Conservation (phyloP, 2,329 filamentous ascomycete species). For the Xylariaceae sp. region DNA sequence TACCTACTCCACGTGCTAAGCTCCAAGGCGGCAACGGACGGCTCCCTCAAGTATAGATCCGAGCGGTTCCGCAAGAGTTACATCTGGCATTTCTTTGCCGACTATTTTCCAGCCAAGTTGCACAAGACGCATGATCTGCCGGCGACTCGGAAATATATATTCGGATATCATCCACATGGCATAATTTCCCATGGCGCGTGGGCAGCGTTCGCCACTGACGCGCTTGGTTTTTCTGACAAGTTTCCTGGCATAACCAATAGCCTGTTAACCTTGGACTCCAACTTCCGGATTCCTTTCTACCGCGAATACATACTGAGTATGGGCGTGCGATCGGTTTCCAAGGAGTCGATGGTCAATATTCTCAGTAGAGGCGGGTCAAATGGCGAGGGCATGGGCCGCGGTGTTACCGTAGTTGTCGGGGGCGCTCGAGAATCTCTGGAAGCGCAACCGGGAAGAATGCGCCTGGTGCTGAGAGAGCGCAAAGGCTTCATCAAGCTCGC, state of each 20-base stretch:
- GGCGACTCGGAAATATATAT: slow-evolving; percentile 85
- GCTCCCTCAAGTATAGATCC: slow-evolving; percentile 69
- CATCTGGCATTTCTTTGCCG: slow-evolving; percentile 84
- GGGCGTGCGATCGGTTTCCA: slow-evolving; percentile 83
- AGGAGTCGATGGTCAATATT: slow-evolving; percentile 86
- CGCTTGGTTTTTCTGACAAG: slow-evolving; percentile 76
- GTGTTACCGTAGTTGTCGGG: slow-evolving; percentile 91
- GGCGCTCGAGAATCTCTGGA: slow-evolving; percentile 90
- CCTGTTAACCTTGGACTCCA: slow-evolving; percentile 87
- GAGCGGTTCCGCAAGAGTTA: slow-evolving; percentile 67
- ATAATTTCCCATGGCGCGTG: slow-evolving; percentile 98
- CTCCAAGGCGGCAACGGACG: slow-evolving; percentile 72
- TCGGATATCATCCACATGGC: slow-evolving; percentile 95
- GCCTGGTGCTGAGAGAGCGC: slow-evolving; percentile 74
- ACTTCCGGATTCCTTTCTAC: slow-evolving; percentile 91
- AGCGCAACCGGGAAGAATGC: slow-evolving; percentile 71
- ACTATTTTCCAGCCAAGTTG: slow-evolving; percentile 84
- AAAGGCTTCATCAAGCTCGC: slow-evolving; percentile 95
- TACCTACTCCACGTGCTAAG: slow-evolving; percentile 83
- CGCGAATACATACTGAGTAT: slow-evolving; percentile 89
- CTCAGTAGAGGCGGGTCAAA: slow-evolving; percentile 75
- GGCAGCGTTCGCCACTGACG: slow-evolving; percentile 85
- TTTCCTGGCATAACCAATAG: slow-evolving; percentile 96
- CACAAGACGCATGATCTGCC: slow-evolving; percentile 80
- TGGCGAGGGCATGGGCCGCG: slow-evolving; percentile 82